Evolutionary conservation across 2,329 filamentous ascomycete genomes (phyloP), one percentile per base, ranked within the genome.

Genomic region (Fusarium musae): DNA sequence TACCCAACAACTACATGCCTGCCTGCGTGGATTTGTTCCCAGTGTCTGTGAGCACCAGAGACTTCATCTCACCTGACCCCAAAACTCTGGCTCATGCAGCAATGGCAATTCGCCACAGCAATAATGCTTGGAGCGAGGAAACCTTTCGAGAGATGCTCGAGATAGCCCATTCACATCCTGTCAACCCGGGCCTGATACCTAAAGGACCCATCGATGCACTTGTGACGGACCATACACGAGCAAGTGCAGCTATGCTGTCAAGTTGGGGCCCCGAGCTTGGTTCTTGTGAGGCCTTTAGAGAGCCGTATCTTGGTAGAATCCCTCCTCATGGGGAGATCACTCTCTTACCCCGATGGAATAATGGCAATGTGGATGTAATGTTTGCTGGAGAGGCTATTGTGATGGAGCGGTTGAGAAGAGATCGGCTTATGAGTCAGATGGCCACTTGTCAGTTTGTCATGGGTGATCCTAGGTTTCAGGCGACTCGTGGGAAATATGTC

Each of bases 191-290:
- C 6, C 4, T 67, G 15, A 32, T 67, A 32, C 64, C 64, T 7
- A 59, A 49, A 21, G 64, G 60, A 3, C 64, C 64, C 9, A 30
- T 67, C 4, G 64, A 67, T 37, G 44, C 32, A 9, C 28, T 67
- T 5, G 52, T 59, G 16, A 67, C 64, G 17, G 60, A 67, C 1
- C 64, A 67, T 40, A 64, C 64, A 17, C 52, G 64, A 13, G 30
- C 40, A 40, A 59, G 46, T 34, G 19, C 52, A 30, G 52, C 52
- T 34, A 26, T 64, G n/a, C 34, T 67, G 19, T 62, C 63, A 10
- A 63, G 56, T 44, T 67, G 60, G 52, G 64, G 64, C 11, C 64
- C 64, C n/a, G 50, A 54, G 19, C 64, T 67, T 16, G 64, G 60
- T 36, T 42, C 26, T 30, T 67, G 64, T 28, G 60, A 67, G 39